Conservation (phyloP, 2,329 filamentous ascomycete species). For the Byssothecium circinans region DNA sequence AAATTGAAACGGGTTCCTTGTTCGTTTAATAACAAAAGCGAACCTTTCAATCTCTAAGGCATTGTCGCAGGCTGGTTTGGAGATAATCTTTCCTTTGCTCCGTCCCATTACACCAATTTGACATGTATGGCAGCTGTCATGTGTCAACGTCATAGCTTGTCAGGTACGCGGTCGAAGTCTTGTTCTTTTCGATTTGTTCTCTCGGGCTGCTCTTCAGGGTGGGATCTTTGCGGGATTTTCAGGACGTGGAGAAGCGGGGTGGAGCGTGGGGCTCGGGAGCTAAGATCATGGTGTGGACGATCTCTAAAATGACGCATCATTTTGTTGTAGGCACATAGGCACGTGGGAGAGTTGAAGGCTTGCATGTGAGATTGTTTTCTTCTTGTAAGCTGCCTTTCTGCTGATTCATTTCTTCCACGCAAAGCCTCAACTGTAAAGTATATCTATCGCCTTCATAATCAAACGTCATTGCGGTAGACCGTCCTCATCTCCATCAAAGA, state of each 20-base stretch:
- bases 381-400: too few relatives aligned
- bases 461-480: neutral
- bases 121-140: neutral
- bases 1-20: neutral
- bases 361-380: too few relatives aligned
- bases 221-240: neutral
- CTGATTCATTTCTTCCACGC: too few relatives aligned
- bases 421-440: too few relatives aligned
- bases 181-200: neutral
- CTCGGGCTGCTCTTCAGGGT: neutral
- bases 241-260: neutral
- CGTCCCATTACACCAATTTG: slow-evolving; percentile 5
- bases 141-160: neutral
- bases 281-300: neutral
- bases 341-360: too few relatives aligned
- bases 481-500: slow-evolving; percentile 18
- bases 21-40: neutral
- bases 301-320: neutral
- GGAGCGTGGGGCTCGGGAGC: neutral
- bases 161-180: too few relatives aligned
- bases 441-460: too few relatives aligned
- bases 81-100: slow-evolving; percentile 11
- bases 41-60: too few relatives aligned
- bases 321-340: too few relatives aligned
- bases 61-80: neutral